Evolutionary conservation across 2,329 filamentous ascomycete genomes (phyloP), one percentile per base, ranked within the genome.

Genomic region (Mycosphaerella arachidis): DNA sequence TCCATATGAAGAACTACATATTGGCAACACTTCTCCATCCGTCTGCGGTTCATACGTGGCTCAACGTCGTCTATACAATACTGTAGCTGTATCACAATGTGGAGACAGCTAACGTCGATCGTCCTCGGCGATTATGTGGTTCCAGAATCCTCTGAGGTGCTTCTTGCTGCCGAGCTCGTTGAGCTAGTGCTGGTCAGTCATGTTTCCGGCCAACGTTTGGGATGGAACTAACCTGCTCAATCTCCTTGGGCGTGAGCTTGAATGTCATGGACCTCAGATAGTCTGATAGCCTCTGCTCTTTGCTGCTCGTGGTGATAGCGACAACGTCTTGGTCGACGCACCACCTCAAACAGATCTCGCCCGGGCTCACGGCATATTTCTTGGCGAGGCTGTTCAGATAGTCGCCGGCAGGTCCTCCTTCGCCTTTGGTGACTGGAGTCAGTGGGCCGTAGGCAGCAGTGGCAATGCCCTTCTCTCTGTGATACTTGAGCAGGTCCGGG

Each of bases 311-410:
- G 6, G 84, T 86, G 59, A 88, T 80, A 0, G 81, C 73, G 16
- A 86, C 78, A 58, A 82, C 72, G 27, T 83, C 84, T 66, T 84
- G 83, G 64, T 87, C 84, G 54, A 87, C 79, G 53, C 79, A 81
- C 84, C 84, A 88, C 55, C 85, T 74, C 57, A 87, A 68, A 54
- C 79, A 73, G 56, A 87, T 80, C 71, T 87, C 84, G 1, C 77
- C 80, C 52, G 82, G 78, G 55, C 71, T 78, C 48, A 86, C 84
- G 0, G 77, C 82, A 68, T 87, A 87, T 72, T 87, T 87, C 69
- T 81, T 81, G n/a, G 81, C 78, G 59, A 87, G 69, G 1, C 68
- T 69, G 0, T 76, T 75, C 48, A 86, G 70, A n/a, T 80, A 70
- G 5, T 76, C 75, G 60, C 86, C 84, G 1, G 84, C 71, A 0